Conservation (phyloP, 352 stramenopile species). For the Phytophthora nicotianae region DNA sequence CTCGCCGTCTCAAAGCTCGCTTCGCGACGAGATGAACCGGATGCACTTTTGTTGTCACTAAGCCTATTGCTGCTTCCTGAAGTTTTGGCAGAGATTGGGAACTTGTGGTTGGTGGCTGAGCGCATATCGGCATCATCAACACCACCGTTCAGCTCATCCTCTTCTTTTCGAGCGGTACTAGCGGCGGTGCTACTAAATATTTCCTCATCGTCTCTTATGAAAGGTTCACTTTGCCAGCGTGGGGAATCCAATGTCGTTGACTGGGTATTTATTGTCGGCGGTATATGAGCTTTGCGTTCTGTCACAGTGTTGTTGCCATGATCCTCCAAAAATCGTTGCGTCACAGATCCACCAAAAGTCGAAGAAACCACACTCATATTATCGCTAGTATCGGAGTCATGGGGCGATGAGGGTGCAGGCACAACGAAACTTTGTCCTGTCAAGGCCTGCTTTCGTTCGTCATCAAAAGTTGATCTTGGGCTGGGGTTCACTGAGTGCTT, state of each 20-base stretch:
- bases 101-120: constrained; percentile 15
- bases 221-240: constrained; percentile 23
- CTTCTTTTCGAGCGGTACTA: constrained; percentile 6
- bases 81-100: constrained; percentile 14
- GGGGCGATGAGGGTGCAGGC: constrained; percentile 22
- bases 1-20: constrained; percentile 12
- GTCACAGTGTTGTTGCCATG: background rate
- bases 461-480: constrained; percentile 17
- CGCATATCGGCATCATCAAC: constrained; percentile 16
- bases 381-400: constrained; percentile 30
- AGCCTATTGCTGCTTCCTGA: constrained; percentile 18
- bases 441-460: constrained; percentile 9
- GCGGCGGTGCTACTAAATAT: background rate
- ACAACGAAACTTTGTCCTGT: constrained; percentile 8
- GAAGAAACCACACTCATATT: constrained; percentile 30
- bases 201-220: constrained; percentile 23
- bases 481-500: constrained; percentile 11
- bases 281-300: constrained; percentile 16
- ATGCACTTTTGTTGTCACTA: constrained; percentile 20
- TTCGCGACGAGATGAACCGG: constrained; percentile 12
- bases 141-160: constrained; percentile 8
- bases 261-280: background rate
- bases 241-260: constrained; percentile 16
- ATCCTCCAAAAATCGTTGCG: constrained; percentile 17
- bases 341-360: constrained; percentile 17